A percentile compares a stretch with the other conserved stretches of the same genome.
phyloP scores from a whole-genome alignment of 805 yeast genomes.

The Nakazawaea populi region DNA sequence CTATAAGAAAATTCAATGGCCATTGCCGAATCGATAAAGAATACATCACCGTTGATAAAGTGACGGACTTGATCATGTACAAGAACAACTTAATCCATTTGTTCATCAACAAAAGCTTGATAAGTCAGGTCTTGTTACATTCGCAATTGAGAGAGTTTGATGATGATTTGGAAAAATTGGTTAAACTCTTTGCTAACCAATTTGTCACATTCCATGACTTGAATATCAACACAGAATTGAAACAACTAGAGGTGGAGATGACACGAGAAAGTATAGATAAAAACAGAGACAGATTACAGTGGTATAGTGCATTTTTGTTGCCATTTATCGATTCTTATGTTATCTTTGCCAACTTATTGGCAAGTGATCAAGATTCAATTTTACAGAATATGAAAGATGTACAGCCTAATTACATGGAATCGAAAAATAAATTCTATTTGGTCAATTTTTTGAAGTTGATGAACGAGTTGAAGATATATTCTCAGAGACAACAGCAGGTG shows the following conservation, averaged over 20 bases:
- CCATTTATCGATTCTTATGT: conserved; percentile 8
- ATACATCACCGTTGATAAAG: neutral
- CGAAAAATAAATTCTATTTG: conserved; percentile 3
- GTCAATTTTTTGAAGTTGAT: neutral
- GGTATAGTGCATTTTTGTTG: neutral
- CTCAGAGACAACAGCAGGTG: neutral
- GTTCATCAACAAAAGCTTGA: conserved; percentile 1
- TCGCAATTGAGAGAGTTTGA: neutral
- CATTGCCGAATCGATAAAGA: neutral
- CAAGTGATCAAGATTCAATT: neutral
- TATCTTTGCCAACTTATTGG: neutral
- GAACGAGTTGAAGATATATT: conserved; percentile 1
- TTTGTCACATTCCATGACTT: neutral
- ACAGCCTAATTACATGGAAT: neutral
- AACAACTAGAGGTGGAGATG: neutral
- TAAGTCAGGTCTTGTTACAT: neutral
- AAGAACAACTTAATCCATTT: conserved; percentile 8
- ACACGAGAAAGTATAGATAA: neutral
- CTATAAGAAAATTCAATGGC: conserved; percentile 1
- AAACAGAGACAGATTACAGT: neutral
- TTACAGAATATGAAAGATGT: neutral
- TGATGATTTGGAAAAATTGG: neutral
- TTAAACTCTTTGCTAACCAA: neutral
- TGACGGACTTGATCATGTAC: conserved; percentile 4
- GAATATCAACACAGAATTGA: neutral